A percentile compares a stretch with the other conserved stretches of the same genome.
These are phyloP conservation scores for Arthrobotrys entomopaga DNA, from an alignment of 2,329 filamentous ascomycete genomes.

Conservation along the genomic window DNA sequence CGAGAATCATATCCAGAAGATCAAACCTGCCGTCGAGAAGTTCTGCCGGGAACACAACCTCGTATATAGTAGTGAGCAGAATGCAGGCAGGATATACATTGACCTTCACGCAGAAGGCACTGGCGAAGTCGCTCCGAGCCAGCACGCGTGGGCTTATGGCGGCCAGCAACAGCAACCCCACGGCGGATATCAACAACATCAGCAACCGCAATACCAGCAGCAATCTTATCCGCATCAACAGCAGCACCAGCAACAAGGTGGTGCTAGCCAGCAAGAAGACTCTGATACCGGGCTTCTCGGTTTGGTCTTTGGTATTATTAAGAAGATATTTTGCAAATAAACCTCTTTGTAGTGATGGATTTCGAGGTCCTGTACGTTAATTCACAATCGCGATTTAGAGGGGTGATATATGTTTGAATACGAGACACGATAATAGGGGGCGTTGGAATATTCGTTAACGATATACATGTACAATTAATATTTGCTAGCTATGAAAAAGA, in stretches of 20 bases:
- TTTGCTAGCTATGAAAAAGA: no score
- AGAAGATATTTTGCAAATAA: slow-evolving; percentile 49
- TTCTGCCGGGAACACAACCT: slow-evolving; percentile 85
- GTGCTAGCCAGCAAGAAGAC: slow-evolving; percentile 61
- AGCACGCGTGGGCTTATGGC: slow-evolving; percentile 62
- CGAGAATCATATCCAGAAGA: slow-evolving; percentile 82
- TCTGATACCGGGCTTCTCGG: slow-evolving; percentile 25
- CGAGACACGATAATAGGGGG: slow-evolving; percentile 25
- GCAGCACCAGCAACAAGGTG: slow-evolving; percentile 63
- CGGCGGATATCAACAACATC: slow-evolving; percentile 63
- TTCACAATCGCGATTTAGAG: neutral
- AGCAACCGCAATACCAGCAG: slow-evolving; percentile 64
- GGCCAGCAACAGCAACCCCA: slow-evolving; percentile 60
- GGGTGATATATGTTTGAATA: slow-evolving; percentile 7
- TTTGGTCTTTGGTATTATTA: slow-evolving; percentile 43
- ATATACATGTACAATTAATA: slow-evolving; percentile 18
- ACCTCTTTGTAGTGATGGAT: neutral
- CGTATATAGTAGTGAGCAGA: slow-evolving; percentile 84
- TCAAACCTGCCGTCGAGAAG: slow-evolving; percentile 93
- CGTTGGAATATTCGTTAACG: slow-evolving; percentile 22
- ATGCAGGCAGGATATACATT: slow-evolving; percentile 88
- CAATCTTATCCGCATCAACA: slow-evolving; percentile 62
- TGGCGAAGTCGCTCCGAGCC: slow-evolving; percentile 61
- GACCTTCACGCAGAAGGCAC: slow-evolving; percentile 73
- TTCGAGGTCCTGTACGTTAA: neutral